A percentile compares a stretch with the other conserved stretches of the same genome.
Conservation (phyloP, 371 early-diverging fungal species). For the Mucor velutinosus region DNA sequence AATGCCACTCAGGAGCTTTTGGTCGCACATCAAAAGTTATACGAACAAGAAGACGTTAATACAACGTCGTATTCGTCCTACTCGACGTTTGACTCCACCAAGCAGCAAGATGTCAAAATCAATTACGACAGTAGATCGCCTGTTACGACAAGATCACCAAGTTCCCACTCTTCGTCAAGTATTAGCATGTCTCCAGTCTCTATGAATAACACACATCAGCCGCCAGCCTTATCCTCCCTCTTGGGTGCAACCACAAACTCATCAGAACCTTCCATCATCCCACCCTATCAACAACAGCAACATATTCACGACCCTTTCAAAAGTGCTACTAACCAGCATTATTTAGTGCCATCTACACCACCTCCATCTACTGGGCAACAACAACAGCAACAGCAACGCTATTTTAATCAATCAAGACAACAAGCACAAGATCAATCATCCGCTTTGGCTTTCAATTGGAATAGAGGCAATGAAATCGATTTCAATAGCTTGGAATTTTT, state of each 20-base stretch:
- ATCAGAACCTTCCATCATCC: background rate
- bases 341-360: conserved; percentile 6
- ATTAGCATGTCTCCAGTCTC: background rate
- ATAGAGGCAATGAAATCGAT: conserved; percentile 30
- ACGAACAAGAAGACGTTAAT: conserved; percentile 16
- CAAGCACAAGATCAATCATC: background rate
- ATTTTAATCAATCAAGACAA: background rate
- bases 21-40: conserved; percentile 37
- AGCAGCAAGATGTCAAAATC: background rate
- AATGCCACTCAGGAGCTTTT: conserved; percentile 40
- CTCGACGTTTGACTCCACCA: background rate
- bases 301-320: background rate
- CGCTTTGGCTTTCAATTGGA: conserved; percentile 5
- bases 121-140: background rate
- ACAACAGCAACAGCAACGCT: background rate
- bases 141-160: conserved; percentile 1
- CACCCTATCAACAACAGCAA: background rate
- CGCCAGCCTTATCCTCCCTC: conserved; percentile 9
- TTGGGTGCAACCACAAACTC: background rate
- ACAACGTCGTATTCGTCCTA: background rate
- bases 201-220: background rate
- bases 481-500: conserved; percentile 47
- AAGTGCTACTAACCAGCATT: background rate
- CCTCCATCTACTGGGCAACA: background rate
- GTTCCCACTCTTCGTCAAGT: conserved; percentile 3